These are phyloP conservation scores for Zea mays DNA, from an alignment of 176 grass and related monocot species.

Conservation along the genomic window Zm-B73-REFERENCE-NAM-5.0 NC_050102.1:11346001-11346500, in stretches of 20 bases:
- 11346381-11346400: neutral
- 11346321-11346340: neutral
- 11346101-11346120: constrained; percentile 32
- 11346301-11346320: constrained; percentile 8
- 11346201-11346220: neutral
- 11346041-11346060: constrained; percentile 51
- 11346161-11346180: neutral
- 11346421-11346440: neutral
- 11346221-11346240: neutral
- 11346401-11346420: neutral
- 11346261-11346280: too few species aligned
- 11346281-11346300: neutral
- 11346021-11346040: constrained; percentile 13
- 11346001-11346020: constrained; percentile 17
- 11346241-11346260: neutral
- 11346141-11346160: constrained; percentile 13
- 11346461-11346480: neutral
- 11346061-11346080: constrained; percentile 68
- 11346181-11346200: constrained; percentile 23
- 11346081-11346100: constrained; percentile 72
- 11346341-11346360: neutral
- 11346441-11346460: neutral
- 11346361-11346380: neutral
- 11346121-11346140: constrained; percentile 21
- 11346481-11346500: neutral